Conservation (phyloP, 2,329 filamentous ascomycete genomes). For the Cordyceps farinosa region DNA sequence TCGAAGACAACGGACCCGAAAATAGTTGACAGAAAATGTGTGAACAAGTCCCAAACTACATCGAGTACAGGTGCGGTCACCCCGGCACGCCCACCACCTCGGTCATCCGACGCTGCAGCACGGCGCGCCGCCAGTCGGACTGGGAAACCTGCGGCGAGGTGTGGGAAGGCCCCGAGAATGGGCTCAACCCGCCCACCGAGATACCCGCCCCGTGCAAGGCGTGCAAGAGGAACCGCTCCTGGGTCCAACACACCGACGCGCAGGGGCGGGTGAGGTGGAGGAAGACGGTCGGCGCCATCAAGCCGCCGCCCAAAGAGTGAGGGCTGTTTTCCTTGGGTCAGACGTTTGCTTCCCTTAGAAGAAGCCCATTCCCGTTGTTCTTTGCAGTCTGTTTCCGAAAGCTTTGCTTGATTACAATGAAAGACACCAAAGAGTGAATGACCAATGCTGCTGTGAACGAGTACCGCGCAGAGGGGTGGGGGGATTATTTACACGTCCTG, state of each 20-base stretch:
- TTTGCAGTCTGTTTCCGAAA: no score
- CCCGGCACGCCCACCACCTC: not conserved
- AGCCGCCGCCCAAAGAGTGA: not conserved
- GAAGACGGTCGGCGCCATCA: not conserved
- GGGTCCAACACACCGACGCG: not conserved
- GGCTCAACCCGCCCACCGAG: not conserved
- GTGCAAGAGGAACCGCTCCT: not conserved
- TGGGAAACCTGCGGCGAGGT: not conserved
- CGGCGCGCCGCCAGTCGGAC: not conserved
- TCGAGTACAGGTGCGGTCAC: not conserved
- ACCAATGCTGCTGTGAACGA: no score
- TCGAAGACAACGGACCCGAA: no score
- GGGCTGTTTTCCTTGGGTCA: no score
- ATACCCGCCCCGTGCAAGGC: not conserved
- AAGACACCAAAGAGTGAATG: no score
- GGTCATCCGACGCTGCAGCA: not conserved
- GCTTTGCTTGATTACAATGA: no score
- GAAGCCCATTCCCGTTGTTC: no score
- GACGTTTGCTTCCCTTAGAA: no score
- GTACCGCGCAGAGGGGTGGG: no score
- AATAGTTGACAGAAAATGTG: not conserved
- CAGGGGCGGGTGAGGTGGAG: not conserved
- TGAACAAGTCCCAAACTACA: not conserved
- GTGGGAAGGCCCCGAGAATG: not conserved
- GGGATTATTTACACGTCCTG: no score